phyloP scores from a whole-genome alignment of 2,329 filamentous ascomycete species.

The Allantophomopsis cytisporea region DNA sequence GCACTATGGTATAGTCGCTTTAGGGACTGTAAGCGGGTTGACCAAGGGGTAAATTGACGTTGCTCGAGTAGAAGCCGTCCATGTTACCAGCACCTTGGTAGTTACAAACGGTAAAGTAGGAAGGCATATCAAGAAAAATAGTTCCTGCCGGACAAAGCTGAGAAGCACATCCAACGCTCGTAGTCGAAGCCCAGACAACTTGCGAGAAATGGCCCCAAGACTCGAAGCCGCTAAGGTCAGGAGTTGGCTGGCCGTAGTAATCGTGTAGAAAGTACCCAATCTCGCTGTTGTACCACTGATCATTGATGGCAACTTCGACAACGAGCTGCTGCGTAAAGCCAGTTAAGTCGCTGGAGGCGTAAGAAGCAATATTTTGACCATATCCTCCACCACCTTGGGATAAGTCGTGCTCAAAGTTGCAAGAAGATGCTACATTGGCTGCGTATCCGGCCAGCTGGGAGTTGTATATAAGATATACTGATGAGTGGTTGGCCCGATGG shows the following conservation, averaged over 20 bases:
- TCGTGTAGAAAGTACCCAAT: conserved; percentile 36
- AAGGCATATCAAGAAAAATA: conserved; percentile 26
- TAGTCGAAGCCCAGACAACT: conserved; percentile 55
- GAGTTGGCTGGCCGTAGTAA: conserved; percentile 45
- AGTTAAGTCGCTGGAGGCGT: conserved; percentile 24
- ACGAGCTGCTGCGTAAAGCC: conserved; percentile 17
- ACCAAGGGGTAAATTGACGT: too few relatives aligned
- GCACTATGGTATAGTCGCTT: too few relatives aligned
- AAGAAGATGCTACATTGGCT: too few relatives aligned
- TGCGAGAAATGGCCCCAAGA: conserved; percentile 65
- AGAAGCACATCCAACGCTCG: conserved; percentile 49
- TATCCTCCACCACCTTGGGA: conserved; percentile 37
- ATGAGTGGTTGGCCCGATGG: too few relatives aligned
- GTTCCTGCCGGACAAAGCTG: conserved; percentile 37
- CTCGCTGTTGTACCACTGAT: conserved; percentile 85
- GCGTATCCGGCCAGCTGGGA: too few relatives aligned
- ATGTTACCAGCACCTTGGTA: conserved; percentile 56
- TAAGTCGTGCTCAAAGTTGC: too few relatives aligned
- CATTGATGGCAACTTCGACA: conserved; percentile 55
- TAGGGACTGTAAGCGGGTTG: too few relatives aligned
- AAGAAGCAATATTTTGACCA: conserved; percentile 85
- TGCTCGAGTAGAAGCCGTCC: too few relatives aligned
- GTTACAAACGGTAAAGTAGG: conserved; percentile 83
- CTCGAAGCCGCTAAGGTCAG: conserved; percentile 48
- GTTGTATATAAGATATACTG: too few relatives aligned